Evolutionary conservation across 2,329 filamentous ascomycete species (phyloP).

Genomic region (Aspergillus sergii): DNA sequence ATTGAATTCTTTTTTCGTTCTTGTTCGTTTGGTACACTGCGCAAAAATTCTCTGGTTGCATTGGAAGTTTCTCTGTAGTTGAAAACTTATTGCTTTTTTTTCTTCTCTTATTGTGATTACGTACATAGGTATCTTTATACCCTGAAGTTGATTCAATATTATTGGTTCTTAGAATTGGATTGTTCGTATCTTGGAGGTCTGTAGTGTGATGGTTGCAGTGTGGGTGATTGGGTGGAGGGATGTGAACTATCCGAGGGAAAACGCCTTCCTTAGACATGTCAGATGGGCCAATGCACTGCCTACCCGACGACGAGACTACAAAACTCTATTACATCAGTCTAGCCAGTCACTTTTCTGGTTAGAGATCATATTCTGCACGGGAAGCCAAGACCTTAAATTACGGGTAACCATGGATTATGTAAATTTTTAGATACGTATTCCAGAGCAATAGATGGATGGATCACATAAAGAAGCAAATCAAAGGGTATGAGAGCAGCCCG

Average conservation of each 20-base stretch:
- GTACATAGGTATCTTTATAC: conserved; percentile 15
- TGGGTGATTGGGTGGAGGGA: too few species aligned
- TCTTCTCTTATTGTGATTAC: not conserved
- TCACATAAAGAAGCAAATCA: not conserved
- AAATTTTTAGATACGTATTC: not conserved
- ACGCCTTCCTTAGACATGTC: too few species aligned
- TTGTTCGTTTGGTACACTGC: not conserved
- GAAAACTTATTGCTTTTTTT: not conserved
- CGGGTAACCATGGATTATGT: not conserved
- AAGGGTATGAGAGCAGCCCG: conserved; percentile 17
- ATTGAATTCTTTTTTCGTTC: not conserved
- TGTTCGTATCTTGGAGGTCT: not conserved
- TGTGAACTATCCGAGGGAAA: too few species aligned
- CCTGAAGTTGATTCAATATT: not conserved
- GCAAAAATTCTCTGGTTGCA: not conserved
- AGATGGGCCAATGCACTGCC: too few species aligned
- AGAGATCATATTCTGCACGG: not conserved
- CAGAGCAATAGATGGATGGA: not conserved
- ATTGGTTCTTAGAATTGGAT: not conserved
- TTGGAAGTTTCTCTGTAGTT: not conserved
- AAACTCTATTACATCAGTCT: not conserved
- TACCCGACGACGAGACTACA: too few species aligned
- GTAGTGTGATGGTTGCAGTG: too few species aligned
- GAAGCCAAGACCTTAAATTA: not conserved
- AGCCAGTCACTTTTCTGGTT: not conserved